Evolutionary conservation across 129 eudicot genomes (phyloP).

Genomic region (Flaveria bidentis): DNA sequence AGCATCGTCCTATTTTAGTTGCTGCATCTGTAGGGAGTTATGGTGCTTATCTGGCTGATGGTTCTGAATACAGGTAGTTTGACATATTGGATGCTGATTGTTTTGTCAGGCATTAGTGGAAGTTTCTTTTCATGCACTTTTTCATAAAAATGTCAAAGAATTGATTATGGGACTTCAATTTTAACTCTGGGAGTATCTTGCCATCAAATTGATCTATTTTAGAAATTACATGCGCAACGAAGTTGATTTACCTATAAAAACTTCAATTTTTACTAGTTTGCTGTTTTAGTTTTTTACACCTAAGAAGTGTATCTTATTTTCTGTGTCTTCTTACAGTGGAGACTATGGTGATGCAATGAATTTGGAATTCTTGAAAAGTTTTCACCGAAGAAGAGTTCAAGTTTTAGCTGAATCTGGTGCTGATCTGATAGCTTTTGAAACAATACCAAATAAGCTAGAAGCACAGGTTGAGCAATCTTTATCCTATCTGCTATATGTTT

Average conservation of each 20-base stretch:
- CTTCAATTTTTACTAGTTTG: constrained; percentile 13
- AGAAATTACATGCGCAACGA: not conserved
- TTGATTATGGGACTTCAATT: not conserved
- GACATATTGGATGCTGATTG: not conserved
- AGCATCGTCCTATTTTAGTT: constrained; percentile 62
- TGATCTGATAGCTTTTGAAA: constrained; percentile 82
- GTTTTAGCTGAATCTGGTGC: constrained; percentile 78
- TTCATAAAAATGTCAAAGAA: not conserved
- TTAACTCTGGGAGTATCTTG: not conserved
- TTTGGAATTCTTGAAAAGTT: constrained; percentile 55
- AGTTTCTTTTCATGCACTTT: not conserved
- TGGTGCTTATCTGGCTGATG: constrained; percentile 94
- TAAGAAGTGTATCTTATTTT: constrained; percentile 1
- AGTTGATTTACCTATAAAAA: not conserved
- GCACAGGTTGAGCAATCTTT: constrained; percentile 51
- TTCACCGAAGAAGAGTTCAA: constrained; percentile 80
- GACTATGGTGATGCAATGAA: constrained; percentile 54
- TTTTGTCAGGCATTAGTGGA: not conserved
- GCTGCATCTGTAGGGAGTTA: constrained; percentile 95
- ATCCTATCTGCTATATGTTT: not conserved
- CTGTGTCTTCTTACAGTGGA: constrained; percentile 47
- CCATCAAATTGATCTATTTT: not conserved
- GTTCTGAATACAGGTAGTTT: constrained; percentile 77
- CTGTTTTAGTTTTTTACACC: not conserved
- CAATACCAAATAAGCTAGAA: constrained; percentile 79